Percentiles rank a stretch among this genome's conserved stretches.
Evolutionary conservation across 495 filamentous ascomycete genomes (phyloP).

Genomic region (Monascus purpureus): DNA sequence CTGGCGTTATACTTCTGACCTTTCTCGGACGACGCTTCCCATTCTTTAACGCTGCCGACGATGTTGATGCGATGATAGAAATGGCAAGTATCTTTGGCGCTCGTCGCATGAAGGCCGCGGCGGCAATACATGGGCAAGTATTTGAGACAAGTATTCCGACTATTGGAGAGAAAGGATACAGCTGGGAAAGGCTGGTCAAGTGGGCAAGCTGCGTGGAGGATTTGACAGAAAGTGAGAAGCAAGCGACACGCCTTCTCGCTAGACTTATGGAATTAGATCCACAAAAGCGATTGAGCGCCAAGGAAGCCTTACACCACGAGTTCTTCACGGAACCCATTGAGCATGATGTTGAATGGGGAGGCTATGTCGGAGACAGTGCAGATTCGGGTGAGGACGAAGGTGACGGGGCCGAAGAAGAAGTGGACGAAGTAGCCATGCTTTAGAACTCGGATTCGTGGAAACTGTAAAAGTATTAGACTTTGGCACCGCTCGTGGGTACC

Average conservation of each 20-base stretch:
- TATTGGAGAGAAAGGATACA: constrained; percentile 70
- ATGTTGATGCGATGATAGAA: constrained; percentile 93
- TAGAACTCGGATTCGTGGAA: constrained; percentile 12
- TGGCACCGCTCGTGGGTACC: too few species aligned
- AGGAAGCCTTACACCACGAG: constrained; percentile 43
- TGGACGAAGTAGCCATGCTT: constrained; percentile 33
- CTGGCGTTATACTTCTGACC: constrained; percentile 84
- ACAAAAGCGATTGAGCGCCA: constrained; percentile 39
- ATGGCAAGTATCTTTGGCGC: constrained; percentile 92
- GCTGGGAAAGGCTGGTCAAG: constrained; percentile 80
- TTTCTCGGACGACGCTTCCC: constrained; percentile 83
- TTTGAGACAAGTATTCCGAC: constrained; percentile 88
- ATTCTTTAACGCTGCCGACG: constrained; percentile 95
- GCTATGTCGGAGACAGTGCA: constrained; percentile 25
- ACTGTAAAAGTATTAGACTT: too few species aligned
- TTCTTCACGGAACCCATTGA: constrained; percentile 45
- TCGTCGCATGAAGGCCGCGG: constrained; percentile 65
- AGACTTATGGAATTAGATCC: constrained; percentile 50
- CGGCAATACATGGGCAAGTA: constrained; percentile 68
- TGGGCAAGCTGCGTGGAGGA: constrained; percentile 59
- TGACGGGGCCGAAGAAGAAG: constrained; percentile 20
- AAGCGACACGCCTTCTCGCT: constrained; percentile 44
- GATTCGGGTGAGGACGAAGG: constrained; percentile 23
- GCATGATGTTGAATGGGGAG: constrained; percentile 35
- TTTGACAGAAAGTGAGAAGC: constrained; percentile 32